Base-by-base conservation (phyloP, 495 filamentous ascomycete species). In the Friedmanniomyces endolithicus region DNA sequence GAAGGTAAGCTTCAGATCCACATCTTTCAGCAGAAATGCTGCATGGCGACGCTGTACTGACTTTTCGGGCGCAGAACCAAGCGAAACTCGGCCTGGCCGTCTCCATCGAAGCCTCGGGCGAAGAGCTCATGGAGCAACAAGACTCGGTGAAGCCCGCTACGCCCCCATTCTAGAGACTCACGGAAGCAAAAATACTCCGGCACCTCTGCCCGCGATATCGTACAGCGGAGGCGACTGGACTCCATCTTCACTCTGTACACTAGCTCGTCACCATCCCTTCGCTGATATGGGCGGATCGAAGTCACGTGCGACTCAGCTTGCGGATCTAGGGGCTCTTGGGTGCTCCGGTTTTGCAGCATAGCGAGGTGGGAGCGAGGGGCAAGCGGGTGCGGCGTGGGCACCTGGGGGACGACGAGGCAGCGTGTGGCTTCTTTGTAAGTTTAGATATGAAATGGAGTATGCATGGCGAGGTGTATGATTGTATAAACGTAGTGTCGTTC, bases 21-120 rank as follows among this genome's bases (percentile, higher is more conserved):
- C 24, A 7, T 16, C 19, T 8, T 16, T 47, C 25, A 25, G 9
- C 9, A 6, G 25, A 50, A 12, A 17, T 33, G 11, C 25, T 12
- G 7, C 16, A 27, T 19, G 17, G 14, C 11, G 6, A 50, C 7
- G 47, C 6, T 3, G 19, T 33, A 25, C 47, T 50, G 29, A 50
- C 47, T 2, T 34, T 14, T 22, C 23, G 7, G 48, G 25, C 63
- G 52, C 69, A 97, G 94, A 88, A 94, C 85, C 75, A 83, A 71
- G 86, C 90, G 57, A 97, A 96, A 75, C 77, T 97, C 66, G 94
- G 94, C 56, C 76, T 99, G 56, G 88, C 87, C 50, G 87, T 99
- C 53, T 92, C 87, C 44, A 88, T 99, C 63, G 94, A 99, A 75
- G 80, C 87, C 52, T 82, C 84, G 51, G 75, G 80, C 47, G 89